Conservation (phyloP, 2,329 filamentous ascomycete species). For the Trichoderma sp. region DNA sequence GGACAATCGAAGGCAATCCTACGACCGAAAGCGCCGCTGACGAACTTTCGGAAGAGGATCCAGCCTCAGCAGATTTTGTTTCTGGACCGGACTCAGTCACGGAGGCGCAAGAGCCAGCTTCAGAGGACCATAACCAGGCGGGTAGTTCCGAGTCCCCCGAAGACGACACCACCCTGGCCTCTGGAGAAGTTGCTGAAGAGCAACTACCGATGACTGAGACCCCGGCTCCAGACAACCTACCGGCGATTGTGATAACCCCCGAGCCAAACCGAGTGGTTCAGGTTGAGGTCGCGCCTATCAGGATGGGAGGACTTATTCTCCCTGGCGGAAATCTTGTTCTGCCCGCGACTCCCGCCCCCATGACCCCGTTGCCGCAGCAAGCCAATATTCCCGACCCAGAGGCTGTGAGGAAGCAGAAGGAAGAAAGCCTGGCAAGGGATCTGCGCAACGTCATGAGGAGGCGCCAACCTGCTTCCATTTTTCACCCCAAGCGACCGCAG, state of each 20-base stretch:
- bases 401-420: conserved; percentile 15
- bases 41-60: background rate
- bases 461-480: conserved; percentile 18
- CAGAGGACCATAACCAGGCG: conserved; percentile 5
- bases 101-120: conserved; percentile 18
- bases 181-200: conserved; percentile 9
- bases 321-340: conserved; percentile 18
- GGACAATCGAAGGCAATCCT: conserved; percentile 4
- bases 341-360: conserved; percentile 13
- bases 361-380: conserved; percentile 12
- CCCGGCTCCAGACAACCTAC: background rate
- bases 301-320: conserved; percentile 19
- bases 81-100: conserved; percentile 3
- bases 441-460: conserved; percentile 18
- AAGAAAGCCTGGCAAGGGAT: conserved; percentile 17
- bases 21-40: conserved; percentile 13
- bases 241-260: conserved; percentile 8
- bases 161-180: conserved; percentile 1
- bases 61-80: background rate
- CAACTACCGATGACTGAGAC: background rate
- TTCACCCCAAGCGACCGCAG: conserved; percentile 16
- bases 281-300: conserved; percentile 17
- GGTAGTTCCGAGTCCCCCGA: conserved; percentile 5
- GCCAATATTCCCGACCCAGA: conserved; percentile 14
- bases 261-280: conserved; percentile 2